Evolutionary conservation across 257 asterid genomes (phyloP).

Genomic region (Solanum okadae): DNA sequence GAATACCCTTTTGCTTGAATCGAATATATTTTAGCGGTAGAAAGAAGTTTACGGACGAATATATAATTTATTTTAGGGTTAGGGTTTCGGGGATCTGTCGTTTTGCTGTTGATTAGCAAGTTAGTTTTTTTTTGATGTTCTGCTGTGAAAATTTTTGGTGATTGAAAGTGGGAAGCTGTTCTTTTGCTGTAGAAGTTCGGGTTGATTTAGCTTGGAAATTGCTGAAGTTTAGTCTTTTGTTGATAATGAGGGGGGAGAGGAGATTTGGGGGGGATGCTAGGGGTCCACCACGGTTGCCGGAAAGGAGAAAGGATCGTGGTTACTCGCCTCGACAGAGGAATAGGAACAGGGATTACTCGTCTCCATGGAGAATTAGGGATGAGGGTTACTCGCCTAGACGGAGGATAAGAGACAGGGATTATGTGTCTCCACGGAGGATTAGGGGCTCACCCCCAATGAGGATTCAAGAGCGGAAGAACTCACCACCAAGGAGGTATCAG

Average conservation of each 20-base stretch:
- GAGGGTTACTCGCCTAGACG: neutral
- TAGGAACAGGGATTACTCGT: neutral
- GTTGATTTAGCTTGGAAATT: neutral
- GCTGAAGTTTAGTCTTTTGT: neutral
- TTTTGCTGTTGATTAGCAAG: neutral
- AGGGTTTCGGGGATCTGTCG: neutral
- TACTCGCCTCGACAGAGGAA: neutral
- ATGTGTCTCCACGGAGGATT: neutral
- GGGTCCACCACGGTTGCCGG: slow-evolving; percentile 14
- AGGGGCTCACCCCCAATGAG: neutral
- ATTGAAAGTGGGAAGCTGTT: neutral
- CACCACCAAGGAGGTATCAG: slow-evolving; percentile 4
- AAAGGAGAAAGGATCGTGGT: neutral
- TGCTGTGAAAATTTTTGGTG: neutral
- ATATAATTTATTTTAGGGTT: neutral
- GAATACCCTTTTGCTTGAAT: neutral
- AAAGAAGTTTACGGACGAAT: neutral
- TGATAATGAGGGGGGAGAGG: slow-evolving; percentile 36
- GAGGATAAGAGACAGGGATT: neutral
- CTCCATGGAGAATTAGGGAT: slow-evolving; percentile 6
- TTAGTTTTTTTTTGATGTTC: neutral
- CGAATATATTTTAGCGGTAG: neutral
- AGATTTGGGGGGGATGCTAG: slow-evolving; percentile 19
- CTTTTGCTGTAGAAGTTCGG: neutral
- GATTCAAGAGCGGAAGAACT: neutral